Evolutionary conservation across 768 basidiomycete species (phyloP).

Genomic region (Glaciozyma antarctica): DNA sequence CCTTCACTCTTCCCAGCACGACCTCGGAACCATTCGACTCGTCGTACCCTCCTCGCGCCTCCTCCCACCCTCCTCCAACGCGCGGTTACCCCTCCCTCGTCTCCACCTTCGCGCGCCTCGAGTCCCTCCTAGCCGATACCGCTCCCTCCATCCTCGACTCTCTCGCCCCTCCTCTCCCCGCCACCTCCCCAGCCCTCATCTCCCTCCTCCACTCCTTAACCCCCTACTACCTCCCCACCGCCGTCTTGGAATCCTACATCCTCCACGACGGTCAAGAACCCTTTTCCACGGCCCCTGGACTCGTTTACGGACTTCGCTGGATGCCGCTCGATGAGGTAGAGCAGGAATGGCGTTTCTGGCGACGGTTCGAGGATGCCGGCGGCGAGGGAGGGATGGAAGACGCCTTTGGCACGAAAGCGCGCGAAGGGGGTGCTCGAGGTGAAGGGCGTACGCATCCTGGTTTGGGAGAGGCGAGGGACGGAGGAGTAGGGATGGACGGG

Average conservation of each 20-base stretch:
- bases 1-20: neutral
- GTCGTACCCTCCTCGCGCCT: slow-evolving; percentile 21
- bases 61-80: slow-evolving; percentile 14
- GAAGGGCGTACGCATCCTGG: slow-evolving; percentile 13
- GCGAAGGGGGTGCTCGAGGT: neutral
- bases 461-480: slow-evolving; percentile 1
- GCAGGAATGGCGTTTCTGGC: slow-evolving; percentile 94
- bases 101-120: slow-evolving; percentile 15
- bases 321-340: slow-evolving; percentile 85
- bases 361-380: slow-evolving; percentile 83
- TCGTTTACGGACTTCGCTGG: slow-evolving; percentile 92
- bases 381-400: slow-evolving; percentile 63
- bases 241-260: slow-evolving; percentile 83
- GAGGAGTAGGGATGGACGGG: slow-evolving; percentile 37
- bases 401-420: slow-evolving; percentile 46
- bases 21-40: slow-evolving; percentile 1
- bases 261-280: slow-evolving; percentile 87
- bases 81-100: slow-evolving; percentile 12
- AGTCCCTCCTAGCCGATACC: slow-evolving; percentile 9
- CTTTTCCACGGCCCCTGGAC: slow-evolving; percentile 68
- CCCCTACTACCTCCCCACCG: slow-evolving; percentile 53
- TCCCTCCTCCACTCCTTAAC: slow-evolving; percentile 63
- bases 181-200: slow-evolving; percentile 7
- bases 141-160: slow-evolving; percentile 23
- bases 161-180: slow-evolving; percentile 13